Conservation (phyloP, 129 eudicot species). For the Chrysanthemum makinoi region DNA sequence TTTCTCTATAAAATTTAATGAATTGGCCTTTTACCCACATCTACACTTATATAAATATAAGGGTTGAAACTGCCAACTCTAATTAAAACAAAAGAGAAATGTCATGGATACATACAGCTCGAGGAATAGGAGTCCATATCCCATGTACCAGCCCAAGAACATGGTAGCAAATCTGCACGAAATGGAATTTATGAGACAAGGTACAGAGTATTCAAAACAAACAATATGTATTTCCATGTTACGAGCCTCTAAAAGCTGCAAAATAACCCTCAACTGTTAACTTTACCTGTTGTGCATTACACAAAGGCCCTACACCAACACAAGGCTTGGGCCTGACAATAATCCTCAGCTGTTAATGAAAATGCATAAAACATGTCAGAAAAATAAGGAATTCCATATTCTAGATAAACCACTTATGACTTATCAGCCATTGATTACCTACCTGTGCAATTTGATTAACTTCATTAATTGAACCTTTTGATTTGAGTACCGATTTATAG, state of each 20-base stretch:
- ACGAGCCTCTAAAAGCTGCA: slow-evolving; percentile 2
- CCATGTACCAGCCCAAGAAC: slow-evolving; percentile 46
- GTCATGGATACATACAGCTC: slow-evolving; percentile 59
- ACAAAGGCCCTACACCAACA: slow-evolving; percentile 42
- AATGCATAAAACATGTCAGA: slow-evolving; percentile 17
- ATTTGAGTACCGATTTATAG: slow-evolving; percentile 39
- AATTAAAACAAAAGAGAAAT: slow-evolving; percentile 10
- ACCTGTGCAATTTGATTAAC: slow-evolving; percentile 85
- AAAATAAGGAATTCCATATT: slow-evolving; percentile 20
- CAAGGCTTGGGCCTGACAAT: slow-evolving; percentile 40
- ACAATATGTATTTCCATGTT: background rate
- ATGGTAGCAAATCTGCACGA: slow-evolving; percentile 53
- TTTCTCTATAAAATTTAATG: background rate
- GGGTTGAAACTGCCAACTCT: slow-evolving; percentile 6
- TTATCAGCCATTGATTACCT: slow-evolving; percentile 13
- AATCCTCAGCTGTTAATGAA: slow-evolving; percentile 40
- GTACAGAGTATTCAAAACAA: background rate
- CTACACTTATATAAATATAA: background rate
- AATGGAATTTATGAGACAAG: slow-evolving; percentile 18
- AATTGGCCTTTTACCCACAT: background rate
- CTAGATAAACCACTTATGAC: slow-evolving; percentile 13
- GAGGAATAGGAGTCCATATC: slow-evolving; percentile 92
- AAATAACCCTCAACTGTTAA: slow-evolving; percentile 13
- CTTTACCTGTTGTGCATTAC: slow-evolving; percentile 51
- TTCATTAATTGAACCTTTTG: slow-evolving; percentile 63